phyloP scores from a whole-genome alignment of 2,329 filamentous ascomycete species.

The Capronia americana region DNA sequence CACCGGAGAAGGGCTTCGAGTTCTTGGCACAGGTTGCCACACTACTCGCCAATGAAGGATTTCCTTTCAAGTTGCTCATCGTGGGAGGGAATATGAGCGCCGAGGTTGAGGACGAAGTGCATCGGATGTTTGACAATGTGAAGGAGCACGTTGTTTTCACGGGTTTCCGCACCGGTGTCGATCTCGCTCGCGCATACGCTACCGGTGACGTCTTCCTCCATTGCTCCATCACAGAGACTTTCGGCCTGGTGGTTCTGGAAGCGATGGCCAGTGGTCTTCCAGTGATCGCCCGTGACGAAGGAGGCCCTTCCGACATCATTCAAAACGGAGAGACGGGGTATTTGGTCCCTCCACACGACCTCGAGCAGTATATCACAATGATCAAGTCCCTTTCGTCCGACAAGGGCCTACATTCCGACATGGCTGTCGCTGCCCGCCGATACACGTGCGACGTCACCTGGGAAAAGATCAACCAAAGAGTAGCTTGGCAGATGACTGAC shows the following conservation, averaged over 20 bases:
- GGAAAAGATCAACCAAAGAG: conserved; percentile 74
- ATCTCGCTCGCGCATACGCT: conserved; percentile 70
- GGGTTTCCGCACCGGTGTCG: conserved; percentile 67
- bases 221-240: conserved; percentile 74
- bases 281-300: conserved; percentile 72
- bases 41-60: conserved; percentile 58
- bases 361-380: conserved; percentile 63
- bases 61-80: conserved; percentile 69
- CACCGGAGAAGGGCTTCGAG: conserved; percentile 73
- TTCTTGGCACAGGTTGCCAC: conserved; percentile 66
- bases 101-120: conserved; percentile 66
- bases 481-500: conserved; percentile 67
- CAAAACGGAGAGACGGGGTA: conserved; percentile 66
- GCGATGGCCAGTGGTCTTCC: conserved; percentile 74
- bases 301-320: conserved; percentile 72
- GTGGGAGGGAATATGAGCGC: conserved; percentile 72
- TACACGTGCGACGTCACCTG: conserved; percentile 70
- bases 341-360: conserved; percentile 64
- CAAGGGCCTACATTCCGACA: conserved; percentile 49
- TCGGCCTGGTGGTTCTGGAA: conserved; percentile 73
- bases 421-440: conserved; percentile 58
- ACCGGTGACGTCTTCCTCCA: conserved; percentile 73
- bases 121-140: conserved; percentile 63
- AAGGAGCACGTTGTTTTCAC: conserved; percentile 68
- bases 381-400: conserved; percentile 60